A percentile compares a stretch with the other conserved stretches of the same genome.
Evolutionary conservation across 176 grass and related monocot genomes (phyloP).

Genomic region (Stipa capillata): DNA sequence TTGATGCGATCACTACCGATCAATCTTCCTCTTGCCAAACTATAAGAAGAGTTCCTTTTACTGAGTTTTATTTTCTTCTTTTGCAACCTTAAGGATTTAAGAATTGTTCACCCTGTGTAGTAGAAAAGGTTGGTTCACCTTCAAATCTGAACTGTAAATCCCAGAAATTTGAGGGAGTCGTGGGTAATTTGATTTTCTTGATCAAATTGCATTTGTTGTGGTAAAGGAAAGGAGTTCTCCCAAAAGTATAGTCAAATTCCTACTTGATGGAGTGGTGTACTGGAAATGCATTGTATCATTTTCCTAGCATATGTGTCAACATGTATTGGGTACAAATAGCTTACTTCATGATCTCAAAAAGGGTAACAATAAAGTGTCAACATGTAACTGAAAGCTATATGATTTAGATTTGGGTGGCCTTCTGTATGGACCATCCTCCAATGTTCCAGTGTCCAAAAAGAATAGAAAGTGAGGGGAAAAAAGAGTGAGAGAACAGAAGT

Average conservation of each 20-base stretch:
- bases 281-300: conserved; percentile 4
- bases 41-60: conserved; percentile 1
- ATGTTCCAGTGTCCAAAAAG: background rate
- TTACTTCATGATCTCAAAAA: background rate
- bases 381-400: conserved; percentile 15
- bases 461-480: background rate
- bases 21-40: conserved; percentile 12
- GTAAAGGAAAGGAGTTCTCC: conserved; percentile 4
- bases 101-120: conserved; percentile 24
- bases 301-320: conserved; percentile 9
- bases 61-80: background rate
- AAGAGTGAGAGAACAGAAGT: background rate
- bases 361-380: background rate
- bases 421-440: conserved; percentile 17
- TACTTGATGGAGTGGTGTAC: background rate
- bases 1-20: conserved; percentile 9
- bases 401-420: background rate
- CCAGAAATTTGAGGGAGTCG: background rate
- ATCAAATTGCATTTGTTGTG: conserved; percentile 23
- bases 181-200: conserved; percentile 29
- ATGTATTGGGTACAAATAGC: conserved; percentile 1
- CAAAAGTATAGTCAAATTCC: conserved; percentile 21
- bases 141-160: conserved; percentile 42
- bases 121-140: conserved; percentile 17
- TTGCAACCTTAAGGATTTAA: conserved; percentile 16